Evolutionary conservation across 768 basidiomycete species (phyloP).

Genomic region (Psilocybe tampanensis): DNA sequence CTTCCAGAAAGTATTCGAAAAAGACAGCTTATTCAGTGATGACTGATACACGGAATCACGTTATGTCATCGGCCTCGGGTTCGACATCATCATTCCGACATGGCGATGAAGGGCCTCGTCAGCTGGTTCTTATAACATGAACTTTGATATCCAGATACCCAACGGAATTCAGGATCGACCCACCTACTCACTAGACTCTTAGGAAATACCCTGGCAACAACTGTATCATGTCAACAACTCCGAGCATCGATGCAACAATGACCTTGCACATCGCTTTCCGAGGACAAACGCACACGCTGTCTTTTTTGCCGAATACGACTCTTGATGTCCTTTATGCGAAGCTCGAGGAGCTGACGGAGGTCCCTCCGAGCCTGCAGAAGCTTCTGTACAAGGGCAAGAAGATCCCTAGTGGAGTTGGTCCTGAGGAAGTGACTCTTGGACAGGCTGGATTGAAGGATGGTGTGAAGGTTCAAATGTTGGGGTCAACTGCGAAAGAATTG

Average conservation of each 20-base stretch:
- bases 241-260: constrained; percentile 8
- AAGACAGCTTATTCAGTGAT: constrained; percentile 12
- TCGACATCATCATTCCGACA: background rate
- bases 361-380: constrained; percentile 70
- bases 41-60: constrained; percentile 15
- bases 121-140: background rate
- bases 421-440: constrained; percentile 30
- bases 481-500: constrained; percentile 62
- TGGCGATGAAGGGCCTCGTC: no score
- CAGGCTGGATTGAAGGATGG: constrained; percentile 65
- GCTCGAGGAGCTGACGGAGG: constrained; percentile 65
- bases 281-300: constrained; percentile 48
- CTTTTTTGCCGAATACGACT: constrained; percentile 50
- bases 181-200: background rate
- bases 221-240: background rate
- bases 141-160: background rate
- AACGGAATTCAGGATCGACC: background rate
- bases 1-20: background rate
- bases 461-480: constrained; percentile 70
- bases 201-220: background rate
- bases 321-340: constrained; percentile 50
- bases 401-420: constrained; percentile 19
- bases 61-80: constrained; percentile 14
- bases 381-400: constrained; percentile 73
- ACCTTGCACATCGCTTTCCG: constrained; percentile 46